Percentiles rank a stretch among this genome's conserved stretches.
Evolutionary conservation across 2,329 filamentous ascomycete species (phyloP).

Genomic region (Claviceps arundinis): DNA sequence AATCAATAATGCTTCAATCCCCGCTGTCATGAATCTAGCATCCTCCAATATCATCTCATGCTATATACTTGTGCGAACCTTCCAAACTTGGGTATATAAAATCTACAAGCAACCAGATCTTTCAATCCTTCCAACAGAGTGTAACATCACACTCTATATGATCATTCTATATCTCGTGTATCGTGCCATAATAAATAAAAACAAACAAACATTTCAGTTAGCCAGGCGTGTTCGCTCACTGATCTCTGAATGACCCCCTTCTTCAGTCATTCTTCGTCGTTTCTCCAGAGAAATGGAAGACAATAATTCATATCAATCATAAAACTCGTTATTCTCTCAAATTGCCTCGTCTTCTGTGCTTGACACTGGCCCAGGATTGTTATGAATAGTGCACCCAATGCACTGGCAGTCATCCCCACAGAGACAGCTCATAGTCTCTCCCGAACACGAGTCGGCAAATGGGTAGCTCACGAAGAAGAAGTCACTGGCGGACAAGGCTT

Average conservation of each 20-base stretch:
- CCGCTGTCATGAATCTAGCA: too few species aligned
- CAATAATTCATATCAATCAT: background rate
- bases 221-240: too few species aligned
- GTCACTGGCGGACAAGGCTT: constrained; percentile 36
- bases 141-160: too few species aligned
- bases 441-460: constrained; percentile 33
- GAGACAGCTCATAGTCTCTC: constrained; percentile 36
- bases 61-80: background rate
- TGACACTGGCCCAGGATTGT: constrained; percentile 13
- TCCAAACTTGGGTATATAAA: background rate
- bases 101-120: background rate
- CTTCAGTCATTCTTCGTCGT: too few species aligned
- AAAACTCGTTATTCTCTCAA: background rate
- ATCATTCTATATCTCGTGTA: too few species aligned
- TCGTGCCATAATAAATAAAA: background rate
- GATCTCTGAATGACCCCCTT: too few species aligned
- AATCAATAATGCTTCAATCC: too few species aligned
- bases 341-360: background rate
- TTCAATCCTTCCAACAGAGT: background rate
- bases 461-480: constrained; percentile 48
- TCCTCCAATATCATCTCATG: too few species aligned
- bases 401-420: constrained; percentile 49
- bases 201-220: too few species aligned
- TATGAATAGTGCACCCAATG: constrained; percentile 42
- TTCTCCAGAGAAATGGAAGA: background rate